phyloP scores from a whole-genome alignment of 2,329 filamentous ascomycete genomes.

The Colletotrichum cordylinicola region DNA sequence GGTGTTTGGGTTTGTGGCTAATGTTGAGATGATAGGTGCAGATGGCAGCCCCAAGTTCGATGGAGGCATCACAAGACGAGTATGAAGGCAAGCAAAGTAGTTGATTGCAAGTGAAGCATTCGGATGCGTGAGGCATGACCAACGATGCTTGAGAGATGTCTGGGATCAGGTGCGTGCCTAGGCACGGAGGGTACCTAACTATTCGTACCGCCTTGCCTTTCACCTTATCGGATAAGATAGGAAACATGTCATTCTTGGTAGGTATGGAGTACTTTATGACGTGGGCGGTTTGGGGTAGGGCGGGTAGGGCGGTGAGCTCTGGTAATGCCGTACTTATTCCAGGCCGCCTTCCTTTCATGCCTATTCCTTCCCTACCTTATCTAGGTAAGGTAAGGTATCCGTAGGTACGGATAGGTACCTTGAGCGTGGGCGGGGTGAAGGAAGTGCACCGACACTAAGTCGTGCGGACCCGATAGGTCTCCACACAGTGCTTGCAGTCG shows the following conservation, averaged over 20 bases:
- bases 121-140: not conserved
- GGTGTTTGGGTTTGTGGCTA: not conserved
- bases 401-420: too few relatives aligned
- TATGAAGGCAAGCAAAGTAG: not conserved
- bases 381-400: too few relatives aligned
- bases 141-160: not conserved
- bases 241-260: not conserved
- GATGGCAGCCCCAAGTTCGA: not conserved
- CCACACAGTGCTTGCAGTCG: not conserved
- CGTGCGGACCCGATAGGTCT: not conserved
- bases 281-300: not conserved
- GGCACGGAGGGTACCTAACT: not conserved
- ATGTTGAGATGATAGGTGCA: not conserved
- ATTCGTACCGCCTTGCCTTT: not conserved
- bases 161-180: not conserved
- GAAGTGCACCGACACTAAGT: too few relatives aligned
- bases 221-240: not conserved
- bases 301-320: not conserved
- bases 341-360: not conserved
- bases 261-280: not conserved
- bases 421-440: not conserved
- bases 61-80: not conserved
- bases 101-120: not conserved
- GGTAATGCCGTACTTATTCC: not conserved
- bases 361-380: not conserved